Base-by-base conservation (phyloP, 352 stramenopile genomes). In the Aphanomyces cochlioides region DNA sequence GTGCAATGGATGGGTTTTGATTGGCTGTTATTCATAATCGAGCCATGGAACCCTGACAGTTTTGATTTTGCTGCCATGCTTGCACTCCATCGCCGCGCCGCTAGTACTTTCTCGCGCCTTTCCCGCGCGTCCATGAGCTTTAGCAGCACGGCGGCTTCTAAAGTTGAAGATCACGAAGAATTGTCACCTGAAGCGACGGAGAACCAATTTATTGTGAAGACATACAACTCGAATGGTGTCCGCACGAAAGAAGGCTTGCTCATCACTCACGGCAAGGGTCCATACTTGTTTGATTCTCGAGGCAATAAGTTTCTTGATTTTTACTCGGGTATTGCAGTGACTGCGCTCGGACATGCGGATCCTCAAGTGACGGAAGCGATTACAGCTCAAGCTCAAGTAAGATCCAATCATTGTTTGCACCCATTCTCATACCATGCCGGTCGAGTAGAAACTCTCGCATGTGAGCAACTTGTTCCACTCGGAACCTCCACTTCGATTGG, bases 401-500 rank as follows among this genome's bases (percentile, higher is more conserved):
- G 36, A 17, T 72, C 10, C 39, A 61, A 19, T 37, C 15, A 19
- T 39, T 15, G 40, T 38, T 66, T 28, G 5, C 15, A 81, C 86
- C 37, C 79, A 95, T 4, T 75, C 50, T 40, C 67, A 84, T 57
- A 85, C 97, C 80, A 28, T 28, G 28, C 28, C 28, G 28, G 28
- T 28, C 2, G 89, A 93, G 78, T 74, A 84, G 70, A 84, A 92
- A 47, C 73, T 99, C 15, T 95, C 97, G 74, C 97, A 99, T 74
- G 92, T 97, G 69, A 96, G 81, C 79, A 99, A 99, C 78, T 80
- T 99, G 57, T 99, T 98, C 81, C 97, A 98, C 74, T 98, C 96
- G 17, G 83, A 90, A n/a, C 78, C 92, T 47, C 95, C 97, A 65
- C 90, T 96, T 38, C 77, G 95, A 54, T 80, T 99, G 28, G 97